Evolutionary conservation across 139 green algal species (phyloP).

Genomic region (Gonium pectorale): DNA sequence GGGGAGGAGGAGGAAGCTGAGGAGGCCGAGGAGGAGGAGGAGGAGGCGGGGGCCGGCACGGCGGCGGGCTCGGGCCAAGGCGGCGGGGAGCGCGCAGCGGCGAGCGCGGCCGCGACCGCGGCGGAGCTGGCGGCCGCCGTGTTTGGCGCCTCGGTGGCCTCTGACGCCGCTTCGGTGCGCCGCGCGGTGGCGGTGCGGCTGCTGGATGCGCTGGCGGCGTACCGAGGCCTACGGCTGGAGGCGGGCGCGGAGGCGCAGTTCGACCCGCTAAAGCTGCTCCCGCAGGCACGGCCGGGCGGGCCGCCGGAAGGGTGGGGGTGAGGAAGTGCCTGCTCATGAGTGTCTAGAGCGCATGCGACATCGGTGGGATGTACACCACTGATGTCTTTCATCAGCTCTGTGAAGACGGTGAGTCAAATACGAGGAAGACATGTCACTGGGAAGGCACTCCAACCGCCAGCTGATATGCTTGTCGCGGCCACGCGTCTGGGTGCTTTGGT

Average conservation of each 20-base stretch:
- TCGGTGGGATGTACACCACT: no score
- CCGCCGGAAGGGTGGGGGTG: background rate
- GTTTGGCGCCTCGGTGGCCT: background rate
- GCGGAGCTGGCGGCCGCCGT: slow-evolving; percentile 28
- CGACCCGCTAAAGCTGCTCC: slow-evolving; percentile 55
- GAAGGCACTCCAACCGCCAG: no score
- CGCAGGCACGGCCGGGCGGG: no score
- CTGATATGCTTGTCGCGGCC: no score
- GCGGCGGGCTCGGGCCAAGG: no score
- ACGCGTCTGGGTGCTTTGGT: no score
- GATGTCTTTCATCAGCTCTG: no score
- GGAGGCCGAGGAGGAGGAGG: background rate
- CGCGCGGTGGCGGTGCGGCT: slow-evolving; percentile 22
- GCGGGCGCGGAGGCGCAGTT: slow-evolving; percentile 59
- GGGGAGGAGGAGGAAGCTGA: background rate
- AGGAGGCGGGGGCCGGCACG: background rate
- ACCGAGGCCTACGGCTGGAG: slow-evolving; percentile 55
- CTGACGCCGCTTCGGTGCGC: background rate
- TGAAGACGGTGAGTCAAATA: no score
- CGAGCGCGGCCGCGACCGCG: background rate
- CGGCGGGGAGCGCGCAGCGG: background rate
- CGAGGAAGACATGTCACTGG: no score
- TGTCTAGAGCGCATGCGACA: no score
- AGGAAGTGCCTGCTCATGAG: no score
- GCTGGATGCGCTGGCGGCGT: slow-evolving; percentile 38